Evolutionary conservation across 257 asterid species (phyloP), one percentile per base, ranked within the genome.

Genomic region (Knoxia roxburghii): DNA sequence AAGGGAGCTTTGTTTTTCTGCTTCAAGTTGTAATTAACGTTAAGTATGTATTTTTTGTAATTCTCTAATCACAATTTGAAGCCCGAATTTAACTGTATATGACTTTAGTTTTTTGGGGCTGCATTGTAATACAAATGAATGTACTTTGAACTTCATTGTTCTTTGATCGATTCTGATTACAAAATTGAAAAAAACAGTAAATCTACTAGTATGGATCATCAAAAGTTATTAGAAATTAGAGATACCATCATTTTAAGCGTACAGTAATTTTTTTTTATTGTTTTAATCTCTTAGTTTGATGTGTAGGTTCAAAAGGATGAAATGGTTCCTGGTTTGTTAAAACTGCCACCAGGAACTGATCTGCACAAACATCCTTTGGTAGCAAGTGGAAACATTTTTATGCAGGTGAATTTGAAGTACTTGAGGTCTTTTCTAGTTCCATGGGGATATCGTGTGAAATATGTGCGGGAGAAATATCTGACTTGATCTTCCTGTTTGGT

Each of bases 301-400:
- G 26, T 32, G 65, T 76, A 93, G 97, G 95, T 93, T 64, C 66
- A 64, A 55, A 77, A 75, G 83, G 99, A 94, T 83, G 96, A 82
- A 75, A 71, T 80, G 52, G 89, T 94, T 41, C 95, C 88, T 37
- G 95, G 83, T 73, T 80, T 94, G 75, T 74, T 94, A 69, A 58
- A 84, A 73, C 86, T 87, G 57, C 99, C 97, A 54, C 95, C 95
- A 39, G 90, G 93, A 73, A 82, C 95, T 61, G 96, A 88, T 81
- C 79, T 94, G 77, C 97, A 94, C 80, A 79, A 85, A 39, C 97
- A 94, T 77, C 96, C 92, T 62, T 86, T 90, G 71, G 93, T 90
- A 29, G 52, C 32, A 66, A 83, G 70, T 75, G 96, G 95, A 79
- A 84, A 81, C 70, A 72, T 87, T 63, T 80, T 94, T 79, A 64